A percentile compares a stretch with the other conserved stretches of the same genome.
Conservation (phyloP, 306 rosid species). For the Acacia crassicarpa region DNA sequence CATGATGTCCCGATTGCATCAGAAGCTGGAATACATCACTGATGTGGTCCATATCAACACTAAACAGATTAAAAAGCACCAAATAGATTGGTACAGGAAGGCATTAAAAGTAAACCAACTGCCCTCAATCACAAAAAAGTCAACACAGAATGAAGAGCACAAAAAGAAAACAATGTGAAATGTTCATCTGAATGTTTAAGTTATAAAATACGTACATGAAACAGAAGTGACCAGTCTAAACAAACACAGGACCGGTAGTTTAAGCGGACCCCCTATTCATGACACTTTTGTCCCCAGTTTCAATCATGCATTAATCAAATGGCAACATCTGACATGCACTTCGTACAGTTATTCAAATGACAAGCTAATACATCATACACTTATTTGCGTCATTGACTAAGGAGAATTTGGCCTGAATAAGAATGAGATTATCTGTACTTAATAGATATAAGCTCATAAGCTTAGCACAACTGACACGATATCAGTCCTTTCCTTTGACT, state of each 20-base stretch:
- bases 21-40: neutral
- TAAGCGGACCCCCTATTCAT: neutral
- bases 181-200: conserved; percentile 6
- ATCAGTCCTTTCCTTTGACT: neutral
- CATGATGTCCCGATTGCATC: neutral
- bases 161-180: neutral
- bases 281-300: neutral
- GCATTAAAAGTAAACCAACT: conserved; percentile 2
- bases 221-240: neutral
- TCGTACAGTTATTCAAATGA: neutral
- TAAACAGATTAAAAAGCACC: neutral
- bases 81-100: neutral
- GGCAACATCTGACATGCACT: neutral
- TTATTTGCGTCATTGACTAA: neutral
- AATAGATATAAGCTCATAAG: neutral
- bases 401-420: neutral
- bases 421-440: neutral
- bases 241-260: neutral
- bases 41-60: conserved; percentile 18
- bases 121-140: neutral
- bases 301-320: neutral
- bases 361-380: neutral
- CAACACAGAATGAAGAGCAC: conserved; percentile 2
- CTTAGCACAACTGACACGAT: neutral
- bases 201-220: neutral